Evolutionary conservation across 2,329 filamentous ascomycete genomes (phyloP).

Genomic region (Aspergillus sp.): DNA sequence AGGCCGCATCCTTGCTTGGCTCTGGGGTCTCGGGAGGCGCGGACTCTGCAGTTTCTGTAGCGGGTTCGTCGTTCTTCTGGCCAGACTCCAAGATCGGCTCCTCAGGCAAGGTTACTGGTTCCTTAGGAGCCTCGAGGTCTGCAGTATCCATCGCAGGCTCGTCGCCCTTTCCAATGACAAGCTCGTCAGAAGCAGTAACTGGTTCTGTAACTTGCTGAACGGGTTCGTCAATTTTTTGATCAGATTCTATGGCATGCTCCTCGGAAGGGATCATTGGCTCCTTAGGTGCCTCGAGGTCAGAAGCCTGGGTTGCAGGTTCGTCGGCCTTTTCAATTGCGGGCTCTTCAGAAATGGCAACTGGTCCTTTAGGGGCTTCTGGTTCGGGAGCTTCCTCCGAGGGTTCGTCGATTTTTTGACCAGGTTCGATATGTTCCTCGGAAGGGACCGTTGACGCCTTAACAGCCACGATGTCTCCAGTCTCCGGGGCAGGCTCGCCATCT

Average conservation of each 20-base stretch:
- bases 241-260: no score
- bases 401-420: background rate
- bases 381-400: background rate
- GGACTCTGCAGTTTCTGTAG: background rate
- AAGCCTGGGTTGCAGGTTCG: constrained; percentile 1
- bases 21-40: background rate
- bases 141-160: background rate
- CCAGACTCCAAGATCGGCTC: background rate
- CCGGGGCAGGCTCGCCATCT: no score
- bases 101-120: background rate
- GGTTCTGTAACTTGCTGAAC: no score
- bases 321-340: background rate
- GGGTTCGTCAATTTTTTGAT: no score
- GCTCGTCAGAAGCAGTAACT: no score
- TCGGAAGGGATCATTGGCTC: no score
- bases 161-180: no score
- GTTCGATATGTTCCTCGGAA: background rate
- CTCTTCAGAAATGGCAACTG: background rate
- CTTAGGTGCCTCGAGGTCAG: background rate
- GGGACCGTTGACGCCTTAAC: background rate
- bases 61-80: background rate
- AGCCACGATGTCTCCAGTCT: background rate
- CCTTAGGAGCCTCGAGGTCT: constrained; percentile 1
- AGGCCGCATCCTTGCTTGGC: constrained; percentile 1
- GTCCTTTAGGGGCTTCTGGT: constrained; percentile 1